Base-by-base conservation (phyloP, 305 asterid species). In the Salvia sclarea region DNA sequence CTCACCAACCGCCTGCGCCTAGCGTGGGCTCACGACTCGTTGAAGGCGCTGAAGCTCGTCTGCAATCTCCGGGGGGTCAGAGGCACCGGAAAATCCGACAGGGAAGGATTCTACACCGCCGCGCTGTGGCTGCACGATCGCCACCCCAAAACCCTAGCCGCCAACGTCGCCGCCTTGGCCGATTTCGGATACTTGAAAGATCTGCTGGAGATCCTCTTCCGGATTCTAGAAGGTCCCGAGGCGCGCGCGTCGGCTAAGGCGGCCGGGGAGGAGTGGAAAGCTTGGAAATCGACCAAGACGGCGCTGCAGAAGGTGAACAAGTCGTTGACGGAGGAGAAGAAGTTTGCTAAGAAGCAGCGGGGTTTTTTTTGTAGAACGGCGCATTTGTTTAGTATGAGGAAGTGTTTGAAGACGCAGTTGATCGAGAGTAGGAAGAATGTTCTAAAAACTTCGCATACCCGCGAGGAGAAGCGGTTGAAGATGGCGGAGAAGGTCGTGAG, bases 31-130 rank as follows among this genome's bases (percentile, higher is more conserved):
- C 71, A 68, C 1, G 79, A 83, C 30, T 80, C 83, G 6, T 41
- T 81, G 33, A 75, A 59, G 22, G 60, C 91, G 16, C 68, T 85
- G 25, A 85, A 79, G 68, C 82, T 85, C 5, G 37, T 85, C 0
- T 83, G 86, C 53, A 81, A 85, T 33, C 82, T 85, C 17, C 78
- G 88, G 0, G 88, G 86, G 1, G 87, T 85, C 2, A 71, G 77
- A 1, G 91, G 91, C 11, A 83, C 81, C 0, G 87, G 87, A 0
- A 85, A 85, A 70, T 81, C 86, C 0, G 86, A 85, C n/a, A 85
- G 64, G 20, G 85, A 83, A 66, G 78, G 91, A 0, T 81, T 64
- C 70, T 85, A 81, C 49, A 75, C 83, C 8, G 80, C 86, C 0
- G 85, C 86, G 8, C 13, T 81, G 2, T 85, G 88, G 88, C 74